Evolutionary conservation across 345 rosid genomes (phyloP).

Genomic region (Conringia planisiliqua): DNA sequence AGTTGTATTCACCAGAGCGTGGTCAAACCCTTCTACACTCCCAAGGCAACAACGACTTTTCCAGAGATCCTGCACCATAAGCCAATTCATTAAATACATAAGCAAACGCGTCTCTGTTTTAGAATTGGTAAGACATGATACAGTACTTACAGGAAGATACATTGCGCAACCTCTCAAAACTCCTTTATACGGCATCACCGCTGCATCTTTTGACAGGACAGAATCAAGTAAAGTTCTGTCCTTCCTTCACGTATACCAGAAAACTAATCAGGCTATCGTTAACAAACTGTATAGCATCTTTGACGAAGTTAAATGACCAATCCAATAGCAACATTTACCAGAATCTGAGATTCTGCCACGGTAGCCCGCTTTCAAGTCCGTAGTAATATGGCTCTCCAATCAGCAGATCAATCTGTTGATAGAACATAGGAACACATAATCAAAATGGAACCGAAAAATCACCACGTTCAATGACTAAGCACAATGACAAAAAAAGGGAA

Average conservation of each 20-base stretch:
- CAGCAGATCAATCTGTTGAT: constrained; percentile 69
- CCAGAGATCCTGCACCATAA: constrained; percentile 69
- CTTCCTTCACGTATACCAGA: constrained; percentile 50
- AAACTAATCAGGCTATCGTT: constrained; percentile 3
- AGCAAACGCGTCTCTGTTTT: neutral
- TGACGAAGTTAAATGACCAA: neutral
- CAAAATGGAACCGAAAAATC: neutral
- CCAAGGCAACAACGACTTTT: constrained; percentile 61
- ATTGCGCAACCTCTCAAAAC: constrained; percentile 75
- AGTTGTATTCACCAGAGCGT: constrained; percentile 65
- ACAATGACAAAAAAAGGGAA: neutral
- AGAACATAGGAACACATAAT: neutral
- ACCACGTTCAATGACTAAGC: neutral
- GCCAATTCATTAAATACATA: neutral
- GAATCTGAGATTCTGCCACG: constrained; percentile 91
- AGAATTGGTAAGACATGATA: neutral
- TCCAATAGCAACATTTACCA: constrained; percentile 48
- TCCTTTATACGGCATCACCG: constrained; percentile 80
- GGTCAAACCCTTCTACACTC: constrained; percentile 88
- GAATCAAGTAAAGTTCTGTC: constrained; percentile 67
- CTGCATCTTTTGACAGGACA: constrained; percentile 54
- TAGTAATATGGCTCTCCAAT: constrained; percentile 83
- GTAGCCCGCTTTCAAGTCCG: constrained; percentile 78
- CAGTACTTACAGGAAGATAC: constrained; percentile 74
- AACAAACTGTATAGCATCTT: constrained; percentile 2